Evolutionary conservation across 257 asterid species (phyloP), one percentile per base, ranked within the genome.

Genomic region (Ilex aquifolium): DNA sequence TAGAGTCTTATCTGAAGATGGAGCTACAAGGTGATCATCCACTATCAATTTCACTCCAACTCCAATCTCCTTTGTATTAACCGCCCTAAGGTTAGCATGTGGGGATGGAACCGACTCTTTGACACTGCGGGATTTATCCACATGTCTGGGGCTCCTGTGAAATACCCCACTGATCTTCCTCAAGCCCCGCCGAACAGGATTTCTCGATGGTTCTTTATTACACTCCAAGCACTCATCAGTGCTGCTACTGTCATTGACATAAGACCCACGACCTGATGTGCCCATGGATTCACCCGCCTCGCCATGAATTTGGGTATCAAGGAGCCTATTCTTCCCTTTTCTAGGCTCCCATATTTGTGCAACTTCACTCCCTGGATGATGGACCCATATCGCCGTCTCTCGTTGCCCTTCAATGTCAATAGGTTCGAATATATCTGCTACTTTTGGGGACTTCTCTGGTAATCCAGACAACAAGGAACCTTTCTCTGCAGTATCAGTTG

Each of bases 341-440:
- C 95, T 85, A 60, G 87, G 86, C 78, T 88, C 92, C 98, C 98
- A 91, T 32, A 77, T 80, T 72, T 80, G 95, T 30, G 82, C 75
- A 32, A 83, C 85, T 67, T 91, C 98, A 76, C 88, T 83, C 60
- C 98, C 98, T 2, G 98, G 98, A 40, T 66, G 95, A 75, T 86
- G 97, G 69, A 92, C 86, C 97, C 96, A 90, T 63, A 92, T 69
- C 72, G 97, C 96, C 2, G 95, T 89, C 65, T 81, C 80, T 6
- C 64, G 32, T 70, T 82, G 79, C 30, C 96, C 97, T 48, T 85
- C 87, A 3, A 85, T 62, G 75, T 82, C 79, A 50, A 92, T 78
- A 8, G 99, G 91, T 69, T 92, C 99, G 61, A 76, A 87, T 62
- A 51, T 77, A 75, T 87, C 99, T 13, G 71, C 81, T 16, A 77